Percentiles rank a stretch among this genome's conserved stretches.
Evolutionary conservation across 257 asterid genomes (phyloP).

Genomic region (Solanum sitiens): DNA sequence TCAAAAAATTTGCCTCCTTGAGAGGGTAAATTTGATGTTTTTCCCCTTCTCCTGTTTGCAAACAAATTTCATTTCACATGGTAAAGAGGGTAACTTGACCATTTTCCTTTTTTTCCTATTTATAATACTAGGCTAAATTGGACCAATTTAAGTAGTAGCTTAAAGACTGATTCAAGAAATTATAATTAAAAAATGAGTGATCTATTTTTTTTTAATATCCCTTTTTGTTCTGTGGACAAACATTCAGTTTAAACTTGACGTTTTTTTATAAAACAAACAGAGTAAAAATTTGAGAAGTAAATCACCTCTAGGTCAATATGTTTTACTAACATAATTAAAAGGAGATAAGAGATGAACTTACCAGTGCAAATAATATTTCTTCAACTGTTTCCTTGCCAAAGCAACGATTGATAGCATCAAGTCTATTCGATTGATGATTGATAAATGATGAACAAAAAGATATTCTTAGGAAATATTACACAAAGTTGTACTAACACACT

Average conservation of each 20-base stretch:
- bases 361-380: conserved; percentile 5
- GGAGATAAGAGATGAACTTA: background rate
- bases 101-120: background rate
- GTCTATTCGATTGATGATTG: background rate
- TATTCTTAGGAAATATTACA: background rate
- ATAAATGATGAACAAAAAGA: background rate
- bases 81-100: background rate
- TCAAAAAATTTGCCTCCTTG: background rate
- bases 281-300: background rate
- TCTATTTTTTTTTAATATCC: background rate
- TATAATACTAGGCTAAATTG: too few relatives aligned
- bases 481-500: background rate
- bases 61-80: background rate
- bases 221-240: background rate
- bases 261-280: background rate
- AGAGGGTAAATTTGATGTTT: background rate
- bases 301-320: background rate
- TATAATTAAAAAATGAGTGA: too few relatives aligned
- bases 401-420: conserved; percentile 3
- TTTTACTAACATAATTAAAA: background rate
- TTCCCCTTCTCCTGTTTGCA: background rate
- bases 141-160: too few relatives aligned
- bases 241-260: background rate
- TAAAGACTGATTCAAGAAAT: too few relatives aligned
- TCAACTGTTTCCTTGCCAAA: conserved; percentile 3